These are phyloP conservation scores for Wickerhamomyces pijperi DNA, from an alignment of 805 yeast species.

Conservation along the genomic window DNA sequence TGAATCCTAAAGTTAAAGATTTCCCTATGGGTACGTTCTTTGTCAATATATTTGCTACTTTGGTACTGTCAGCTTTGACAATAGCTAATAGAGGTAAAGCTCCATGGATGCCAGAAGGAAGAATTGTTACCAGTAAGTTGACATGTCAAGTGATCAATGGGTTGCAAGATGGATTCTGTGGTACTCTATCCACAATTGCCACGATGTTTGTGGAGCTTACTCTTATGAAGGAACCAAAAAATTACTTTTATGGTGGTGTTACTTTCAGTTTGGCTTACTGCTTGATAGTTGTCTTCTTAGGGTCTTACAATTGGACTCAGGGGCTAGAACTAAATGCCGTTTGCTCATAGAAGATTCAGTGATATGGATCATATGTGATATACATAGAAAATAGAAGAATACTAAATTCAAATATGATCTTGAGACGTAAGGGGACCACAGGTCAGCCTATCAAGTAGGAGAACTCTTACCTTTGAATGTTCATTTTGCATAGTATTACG, in stretches of 20 bases:
- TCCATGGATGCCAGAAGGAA: slow-evolving; percentile 5
- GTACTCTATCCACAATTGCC: slow-evolving; percentile 62
- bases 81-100: slow-evolving; percentile 34
- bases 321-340: slow-evolving; percentile 22
- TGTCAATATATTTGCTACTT: slow-evolving; percentile 37
- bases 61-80: slow-evolving; percentile 31
- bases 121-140: slow-evolving; percentile 21
- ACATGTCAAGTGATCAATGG: slow-evolving; percentile 45
- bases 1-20: slow-evolving; percentile 30
- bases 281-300: slow-evolving; percentile 47
- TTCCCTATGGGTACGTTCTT: slow-evolving; percentile 49
- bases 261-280: slow-evolving; percentile 39
- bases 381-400: too few species aligned
- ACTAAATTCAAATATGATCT: too few species aligned
- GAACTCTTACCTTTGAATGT: too few species aligned
- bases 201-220: slow-evolving; percentile 65
- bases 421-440: too few species aligned
- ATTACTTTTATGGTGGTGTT: slow-evolving; percentile 38
- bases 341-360: too few species aligned
- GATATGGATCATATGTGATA: background rate
- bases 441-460: too few species aligned
- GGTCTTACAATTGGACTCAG: slow-evolving; percentile 60
- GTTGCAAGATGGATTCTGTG: slow-evolving; percentile 57
- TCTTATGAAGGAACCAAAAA: slow-evolving; percentile 22
- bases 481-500: too few species aligned